Conservation (phyloP, 495 filamentous ascomycete species). For the Podospora anserina region DNA sequence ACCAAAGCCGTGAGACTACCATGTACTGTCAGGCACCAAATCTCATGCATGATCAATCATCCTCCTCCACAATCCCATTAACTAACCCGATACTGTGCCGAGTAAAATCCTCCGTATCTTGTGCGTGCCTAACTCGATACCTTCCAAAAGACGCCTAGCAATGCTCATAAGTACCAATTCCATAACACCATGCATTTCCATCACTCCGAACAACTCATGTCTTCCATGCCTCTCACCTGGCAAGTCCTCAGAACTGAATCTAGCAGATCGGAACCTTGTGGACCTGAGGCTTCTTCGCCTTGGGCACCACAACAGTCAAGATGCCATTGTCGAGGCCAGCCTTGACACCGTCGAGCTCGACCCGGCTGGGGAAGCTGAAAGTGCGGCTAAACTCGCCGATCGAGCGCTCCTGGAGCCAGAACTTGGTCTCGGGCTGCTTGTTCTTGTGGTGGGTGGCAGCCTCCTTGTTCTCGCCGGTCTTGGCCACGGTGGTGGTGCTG, state of each 20-base stretch:
- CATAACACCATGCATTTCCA: neutral
- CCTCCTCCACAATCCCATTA: neutral
- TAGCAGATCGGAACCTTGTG: constrained; percentile 16
- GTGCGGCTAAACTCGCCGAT: constrained; percentile 71
- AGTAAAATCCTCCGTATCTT: neutral
- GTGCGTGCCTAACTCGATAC: neutral
- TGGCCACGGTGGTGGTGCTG: constrained; percentile 15
- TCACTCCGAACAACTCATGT: neutral
- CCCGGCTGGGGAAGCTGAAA: constrained; percentile 68
- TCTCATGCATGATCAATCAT: neutral
- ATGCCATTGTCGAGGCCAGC: constrained; percentile 60
- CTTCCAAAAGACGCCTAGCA: neutral
- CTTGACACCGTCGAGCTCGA: constrained; percentile 71
- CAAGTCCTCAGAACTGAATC: neutral
- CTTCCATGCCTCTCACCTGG: neutral
- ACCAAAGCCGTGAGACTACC: neutral
- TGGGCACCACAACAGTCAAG: constrained; percentile 67
- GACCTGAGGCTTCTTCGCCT: constrained; percentile 40
- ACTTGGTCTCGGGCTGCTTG: constrained; percentile 50
- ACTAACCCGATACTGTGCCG: neutral
- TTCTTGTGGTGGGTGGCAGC: constrained; percentile 20
- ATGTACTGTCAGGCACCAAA: neutral
- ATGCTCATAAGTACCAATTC: neutral
- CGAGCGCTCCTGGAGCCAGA: constrained; percentile 74
- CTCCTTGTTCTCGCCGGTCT: neutral